Conservation (phyloP, 78 protist genomes). For the Goniomonas avonlea region DNA sequence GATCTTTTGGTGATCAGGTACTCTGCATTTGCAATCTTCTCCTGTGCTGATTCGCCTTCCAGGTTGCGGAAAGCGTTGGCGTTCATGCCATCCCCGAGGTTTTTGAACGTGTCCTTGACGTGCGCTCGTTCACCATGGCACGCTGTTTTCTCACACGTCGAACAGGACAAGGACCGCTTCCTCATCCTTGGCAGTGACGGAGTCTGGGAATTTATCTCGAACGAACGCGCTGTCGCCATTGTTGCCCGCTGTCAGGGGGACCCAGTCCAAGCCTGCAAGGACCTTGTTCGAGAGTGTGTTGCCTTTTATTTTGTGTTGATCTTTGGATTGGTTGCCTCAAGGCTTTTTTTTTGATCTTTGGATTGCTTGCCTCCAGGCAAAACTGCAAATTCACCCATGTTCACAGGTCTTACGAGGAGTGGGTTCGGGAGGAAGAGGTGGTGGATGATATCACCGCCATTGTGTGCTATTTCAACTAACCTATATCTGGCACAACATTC, state of each 20-base stretch:
- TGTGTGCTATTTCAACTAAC: neutral
- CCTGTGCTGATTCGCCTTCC: no score
- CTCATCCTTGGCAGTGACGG: neutral
- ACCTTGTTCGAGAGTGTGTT: no score
- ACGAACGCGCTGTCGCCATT: neutral
- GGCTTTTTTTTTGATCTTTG: no score
- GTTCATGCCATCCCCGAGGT: slow-evolving; percentile 9
- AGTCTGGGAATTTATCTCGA: neutral
- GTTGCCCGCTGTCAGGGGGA: neutral
- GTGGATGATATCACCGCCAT: slow-evolving; percentile 16
- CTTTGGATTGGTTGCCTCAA: no score
- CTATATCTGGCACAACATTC: no score
- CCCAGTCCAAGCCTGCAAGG: neutral
- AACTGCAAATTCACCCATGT: no score
- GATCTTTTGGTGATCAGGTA: neutral
- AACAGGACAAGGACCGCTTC: neutral
- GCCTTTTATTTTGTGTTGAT: neutral
- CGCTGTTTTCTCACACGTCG: no score
- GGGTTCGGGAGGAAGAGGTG: neutral
- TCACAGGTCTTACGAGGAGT: no score
- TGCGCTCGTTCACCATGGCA: no score
- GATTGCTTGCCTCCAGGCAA: no score
- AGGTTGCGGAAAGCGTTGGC: slow-evolving; percentile 3
- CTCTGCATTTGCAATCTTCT: no score
- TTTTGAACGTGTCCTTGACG: no score